Evolutionary conservation across 2,329 filamentous ascomycete genomes (phyloP).

Genomic region (Nothomitra cinnamomea): DNA sequence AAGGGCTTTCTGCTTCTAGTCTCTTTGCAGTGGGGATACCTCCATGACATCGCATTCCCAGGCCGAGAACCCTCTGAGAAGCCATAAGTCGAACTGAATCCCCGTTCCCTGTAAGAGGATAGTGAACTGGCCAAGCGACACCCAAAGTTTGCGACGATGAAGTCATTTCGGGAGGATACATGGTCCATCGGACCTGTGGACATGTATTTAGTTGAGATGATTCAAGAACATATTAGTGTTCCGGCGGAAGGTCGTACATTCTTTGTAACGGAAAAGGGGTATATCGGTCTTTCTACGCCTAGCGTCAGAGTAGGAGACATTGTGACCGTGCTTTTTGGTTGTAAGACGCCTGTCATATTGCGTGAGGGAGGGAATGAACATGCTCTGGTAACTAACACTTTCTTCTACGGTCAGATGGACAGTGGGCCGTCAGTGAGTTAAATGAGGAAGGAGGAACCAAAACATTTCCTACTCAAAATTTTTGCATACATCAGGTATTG

Average conservation of each 20-base stretch:
- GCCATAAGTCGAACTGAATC: too few relatives aligned
- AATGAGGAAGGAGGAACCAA: background rate
- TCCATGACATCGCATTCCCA: too few relatives aligned
- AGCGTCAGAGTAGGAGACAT: background rate
- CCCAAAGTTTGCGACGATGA: too few relatives aligned
- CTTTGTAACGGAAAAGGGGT: background rate
- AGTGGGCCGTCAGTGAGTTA: background rate
- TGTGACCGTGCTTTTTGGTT: background rate
- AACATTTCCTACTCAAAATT: background rate
- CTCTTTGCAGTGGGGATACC: too few relatives aligned
- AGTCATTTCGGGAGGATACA: too few relatives aligned
- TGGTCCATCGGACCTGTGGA: too few relatives aligned
- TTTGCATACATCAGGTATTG: background rate
- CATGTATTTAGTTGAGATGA: background rate
- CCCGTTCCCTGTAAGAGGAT: too few relatives aligned
- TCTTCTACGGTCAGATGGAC: background rate
- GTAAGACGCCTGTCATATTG: background rate
- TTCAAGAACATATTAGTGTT: background rate
- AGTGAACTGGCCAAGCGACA: too few relatives aligned
- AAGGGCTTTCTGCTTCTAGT: too few relatives aligned
- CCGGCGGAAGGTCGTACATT: background rate
- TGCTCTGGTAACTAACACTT: background rate
- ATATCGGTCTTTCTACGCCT: background rate
- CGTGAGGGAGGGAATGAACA: background rate
- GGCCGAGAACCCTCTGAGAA: too few relatives aligned